phyloP scores from a whole-genome alignment of 1,284 basidiomycete species.

The Pascua guehoae region DNA sequence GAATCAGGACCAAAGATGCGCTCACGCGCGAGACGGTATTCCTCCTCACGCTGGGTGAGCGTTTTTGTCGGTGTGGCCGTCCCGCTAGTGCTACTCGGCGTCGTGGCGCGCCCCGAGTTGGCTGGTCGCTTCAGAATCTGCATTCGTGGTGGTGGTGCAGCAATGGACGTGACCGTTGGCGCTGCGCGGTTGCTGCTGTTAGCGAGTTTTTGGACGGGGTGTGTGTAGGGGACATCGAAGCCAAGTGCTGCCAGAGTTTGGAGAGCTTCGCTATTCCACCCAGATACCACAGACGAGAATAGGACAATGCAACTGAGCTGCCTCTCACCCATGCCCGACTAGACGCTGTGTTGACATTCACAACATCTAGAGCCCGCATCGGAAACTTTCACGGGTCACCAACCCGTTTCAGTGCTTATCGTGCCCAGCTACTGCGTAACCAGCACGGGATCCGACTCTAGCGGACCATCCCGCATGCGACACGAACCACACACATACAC shows the following conservation, averaged over 20 bases:
- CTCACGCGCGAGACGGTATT: conserved; percentile 21
- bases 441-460: too few relatives aligned
- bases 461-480: not conserved
- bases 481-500: not conserved
- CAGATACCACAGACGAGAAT: not conserved
- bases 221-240: too few relatives aligned
- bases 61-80: conserved; percentile 13
- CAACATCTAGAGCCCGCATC: too few relatives aligned
- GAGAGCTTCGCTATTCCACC: not conserved
- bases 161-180: not conserved
- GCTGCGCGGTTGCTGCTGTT: conserved; percentile 13
- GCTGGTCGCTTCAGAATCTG: conserved; percentile 18
- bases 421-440: too few relatives aligned
- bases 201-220: too few relatives aligned
- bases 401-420: too few relatives aligned
- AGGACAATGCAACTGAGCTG: too few relatives aligned
- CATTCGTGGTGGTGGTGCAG: conserved; percentile 14
- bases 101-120: not conserved
- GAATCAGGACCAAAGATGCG: conserved; percentile 16
- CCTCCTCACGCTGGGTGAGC: conserved; percentile 21
- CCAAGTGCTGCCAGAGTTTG: too few relatives aligned
- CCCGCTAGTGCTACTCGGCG: conserved; percentile 6
- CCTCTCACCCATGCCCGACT: too few relatives aligned
- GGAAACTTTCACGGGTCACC: too few relatives aligned
- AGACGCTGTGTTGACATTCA: too few relatives aligned